Conservation (phyloP, 495 filamentous ascomycete species). For the Penicillium odoratum region DNA sequence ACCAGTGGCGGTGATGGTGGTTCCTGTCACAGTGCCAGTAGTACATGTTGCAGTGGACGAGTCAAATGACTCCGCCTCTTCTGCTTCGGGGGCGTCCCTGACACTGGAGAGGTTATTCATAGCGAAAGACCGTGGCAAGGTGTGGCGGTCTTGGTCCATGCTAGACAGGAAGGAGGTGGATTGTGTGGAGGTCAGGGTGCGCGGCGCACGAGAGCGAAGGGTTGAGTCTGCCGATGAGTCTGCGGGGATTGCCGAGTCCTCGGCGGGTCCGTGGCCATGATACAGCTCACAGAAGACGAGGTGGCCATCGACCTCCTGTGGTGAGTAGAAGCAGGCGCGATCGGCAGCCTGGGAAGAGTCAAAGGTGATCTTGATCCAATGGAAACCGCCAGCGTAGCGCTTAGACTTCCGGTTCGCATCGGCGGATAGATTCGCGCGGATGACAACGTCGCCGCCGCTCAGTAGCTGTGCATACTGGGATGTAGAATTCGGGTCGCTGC, state of each 20-base stretch:
- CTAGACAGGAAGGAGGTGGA: constrained; percentile 41
- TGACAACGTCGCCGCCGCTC: constrained; percentile 61
- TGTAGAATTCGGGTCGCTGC: constrained; percentile 54
- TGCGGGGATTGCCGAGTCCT: constrained; percentile 60
- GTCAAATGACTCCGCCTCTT: constrained; percentile 34
- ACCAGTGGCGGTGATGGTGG: constrained; percentile 42
- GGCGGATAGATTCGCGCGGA: constrained; percentile 59
- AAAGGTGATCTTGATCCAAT: constrained; percentile 94
- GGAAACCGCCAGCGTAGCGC: constrained; percentile 70
- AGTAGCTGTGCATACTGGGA: constrained; percentile 58
- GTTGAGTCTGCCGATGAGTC: constrained; percentile 36
- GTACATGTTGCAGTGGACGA: constrained; percentile 51
- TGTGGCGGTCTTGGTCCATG: constrained; percentile 35
- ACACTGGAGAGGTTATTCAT: constrained; percentile 42
- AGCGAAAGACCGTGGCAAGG: constrained; percentile 48
- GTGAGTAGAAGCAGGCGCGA: constrained; percentile 70
- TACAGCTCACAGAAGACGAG: constrained; percentile 78
- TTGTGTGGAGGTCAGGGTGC: constrained; percentile 39
- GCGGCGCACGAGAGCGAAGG: constrained; percentile 28
- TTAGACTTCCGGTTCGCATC: constrained; percentile 75
- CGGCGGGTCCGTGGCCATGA: constrained; percentile 64
- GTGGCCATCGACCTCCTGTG: constrained; percentile 74
- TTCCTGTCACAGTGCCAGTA: constrained; percentile 54
- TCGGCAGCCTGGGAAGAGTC: constrained; percentile 79
- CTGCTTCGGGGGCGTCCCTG: constrained; percentile 20